These are phyloP conservation scores for Rhizopus sp. DNA, from an alignment of 371 early-diverging fungal genomes.

Conservation along the genomic window DNA sequence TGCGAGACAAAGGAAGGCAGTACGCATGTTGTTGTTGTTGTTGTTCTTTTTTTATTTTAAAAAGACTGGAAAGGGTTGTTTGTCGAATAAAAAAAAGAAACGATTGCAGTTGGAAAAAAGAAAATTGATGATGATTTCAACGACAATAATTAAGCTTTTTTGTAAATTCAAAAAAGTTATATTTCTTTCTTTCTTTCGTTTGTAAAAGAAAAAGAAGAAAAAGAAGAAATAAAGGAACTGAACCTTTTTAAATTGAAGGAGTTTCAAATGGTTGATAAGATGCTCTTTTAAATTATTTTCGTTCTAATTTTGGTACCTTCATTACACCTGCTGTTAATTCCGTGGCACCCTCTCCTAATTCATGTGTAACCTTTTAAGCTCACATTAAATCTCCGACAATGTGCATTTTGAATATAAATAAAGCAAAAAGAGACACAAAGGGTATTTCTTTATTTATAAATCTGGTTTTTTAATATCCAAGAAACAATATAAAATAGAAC, in stretches of 20 bases:
- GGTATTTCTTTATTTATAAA: no score
- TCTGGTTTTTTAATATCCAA: no score
- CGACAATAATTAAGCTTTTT: no score
- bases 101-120: not conserved
- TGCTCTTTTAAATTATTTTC: constrained; percentile 10
- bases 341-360: constrained; percentile 23
- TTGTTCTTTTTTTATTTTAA: not conserved
- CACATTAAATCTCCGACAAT: constrained; percentile 3
- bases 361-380: constrained; percentile 15
- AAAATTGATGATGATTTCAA: no score
- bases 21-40: constrained; percentile 30
- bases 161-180: no score
- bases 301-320: constrained; percentile 24
- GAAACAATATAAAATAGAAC: no score
- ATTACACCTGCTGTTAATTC: constrained; percentile 3
- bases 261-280: constrained; percentile 20
- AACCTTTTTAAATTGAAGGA: constrained; percentile 16
- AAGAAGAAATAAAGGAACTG: constrained; percentile 17
- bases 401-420: not conserved
- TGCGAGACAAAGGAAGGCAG: constrained; percentile 45
- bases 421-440: no score
- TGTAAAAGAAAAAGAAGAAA: constrained; percentile 11
- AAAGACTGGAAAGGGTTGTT: constrained; percentile 30
- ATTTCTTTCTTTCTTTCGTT: constrained; percentile 4
- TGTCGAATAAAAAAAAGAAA: constrained; percentile 2